phyloP scores from a whole-genome alignment of 345 rosid species.

The Lumnitzera littorea region DNA sequence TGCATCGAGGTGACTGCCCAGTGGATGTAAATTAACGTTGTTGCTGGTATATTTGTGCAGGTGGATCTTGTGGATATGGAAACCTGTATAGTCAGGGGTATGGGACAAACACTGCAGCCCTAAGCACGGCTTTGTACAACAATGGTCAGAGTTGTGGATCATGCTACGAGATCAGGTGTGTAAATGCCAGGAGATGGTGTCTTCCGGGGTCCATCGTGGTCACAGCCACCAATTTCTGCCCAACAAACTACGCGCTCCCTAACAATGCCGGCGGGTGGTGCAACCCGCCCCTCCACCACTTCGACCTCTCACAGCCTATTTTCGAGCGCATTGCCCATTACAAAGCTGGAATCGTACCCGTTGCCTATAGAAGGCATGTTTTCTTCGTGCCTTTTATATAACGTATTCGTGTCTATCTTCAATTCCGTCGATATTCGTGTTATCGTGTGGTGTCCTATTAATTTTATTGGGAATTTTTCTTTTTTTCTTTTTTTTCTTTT shows the following conservation, averaged over 20 bases:
- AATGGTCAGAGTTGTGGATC: constrained; percentile 56
- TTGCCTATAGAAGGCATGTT: constrained; percentile 44
- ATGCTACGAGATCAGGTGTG: constrained; percentile 55
- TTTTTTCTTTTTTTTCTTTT: no score
- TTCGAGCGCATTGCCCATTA: constrained; percentile 67
- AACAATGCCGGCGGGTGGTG: constrained; percentile 74
- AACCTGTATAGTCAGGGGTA: constrained; percentile 68
- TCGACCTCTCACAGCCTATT: constrained; percentile 65
- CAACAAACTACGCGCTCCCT: constrained; percentile 57
- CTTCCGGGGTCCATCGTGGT: constrained; percentile 49
- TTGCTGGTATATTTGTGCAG: constrained; percentile 12
- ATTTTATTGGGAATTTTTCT: no score
- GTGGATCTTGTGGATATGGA: constrained; percentile 74
- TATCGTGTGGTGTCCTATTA: no score
- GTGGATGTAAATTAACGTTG: no score
- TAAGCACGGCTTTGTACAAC: constrained; percentile 63
- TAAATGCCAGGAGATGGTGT: constrained; percentile 51
- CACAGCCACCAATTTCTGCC: constrained; percentile 73
- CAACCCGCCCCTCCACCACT: constrained; percentile 66
- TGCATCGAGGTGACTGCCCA: no score
- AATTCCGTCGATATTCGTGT: no score
- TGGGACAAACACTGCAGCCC: constrained; percentile 63
- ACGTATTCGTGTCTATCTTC: no score
- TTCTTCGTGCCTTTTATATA: no score
- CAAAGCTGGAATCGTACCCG: constrained; percentile 63